phyloP scores from a whole-genome alignment of 1,284 basidiomycete species.

The Somion occarium region DNA sequence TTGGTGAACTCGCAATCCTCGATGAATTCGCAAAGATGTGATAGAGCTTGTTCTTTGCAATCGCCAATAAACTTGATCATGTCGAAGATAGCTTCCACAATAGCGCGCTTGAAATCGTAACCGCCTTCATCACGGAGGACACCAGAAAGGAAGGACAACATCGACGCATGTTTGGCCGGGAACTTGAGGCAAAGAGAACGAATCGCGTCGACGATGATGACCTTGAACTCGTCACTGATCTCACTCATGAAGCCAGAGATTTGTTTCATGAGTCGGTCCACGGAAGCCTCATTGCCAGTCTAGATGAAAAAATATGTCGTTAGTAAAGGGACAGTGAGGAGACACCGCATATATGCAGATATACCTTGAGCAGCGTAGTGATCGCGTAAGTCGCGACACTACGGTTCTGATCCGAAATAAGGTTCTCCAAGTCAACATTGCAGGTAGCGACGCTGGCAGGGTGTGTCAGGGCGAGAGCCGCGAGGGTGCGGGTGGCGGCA shows the following conservation, averaged over 20 bases:
- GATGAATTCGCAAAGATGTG: conserved; percentile 99
- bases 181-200: conserved; percentile 98
- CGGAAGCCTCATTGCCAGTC: conserved; percentile 99
- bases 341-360: background rate
- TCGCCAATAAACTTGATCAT: conserved; percentile 99
- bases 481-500: conserved; percentile 94
- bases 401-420: conserved; percentile 95
- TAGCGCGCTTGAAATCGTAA: conserved; percentile 98
- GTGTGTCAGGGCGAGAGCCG: conserved; percentile 80
- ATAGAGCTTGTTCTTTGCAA: conserved; percentile 94
- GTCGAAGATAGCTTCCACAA: conserved; percentile 99
- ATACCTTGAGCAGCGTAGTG: conserved; percentile 93
- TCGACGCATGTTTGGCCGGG: conserved; percentile 92
- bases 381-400: conserved; percentile 99
- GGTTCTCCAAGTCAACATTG: conserved; percentile 96
- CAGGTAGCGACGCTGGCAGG: conserved; percentile 87
- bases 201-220: conserved; percentile 98
- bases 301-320: no score
- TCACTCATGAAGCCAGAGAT: conserved; percentile 99
- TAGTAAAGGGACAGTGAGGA: no score
- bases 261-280: conserved; percentile 99
- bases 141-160: conserved; percentile 93
- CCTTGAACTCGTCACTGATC: conserved; percentile 99
- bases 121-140: conserved; percentile 96
- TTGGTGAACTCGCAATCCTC: conserved; percentile 99